A percentile compares a stretch with the other conserved stretches of the same genome.
These are phyloP conservation scores for Apiospora sp. DNA, from an alignment of 2,329 filamentous ascomycete genomes.

Conservation along the genomic window DNA sequence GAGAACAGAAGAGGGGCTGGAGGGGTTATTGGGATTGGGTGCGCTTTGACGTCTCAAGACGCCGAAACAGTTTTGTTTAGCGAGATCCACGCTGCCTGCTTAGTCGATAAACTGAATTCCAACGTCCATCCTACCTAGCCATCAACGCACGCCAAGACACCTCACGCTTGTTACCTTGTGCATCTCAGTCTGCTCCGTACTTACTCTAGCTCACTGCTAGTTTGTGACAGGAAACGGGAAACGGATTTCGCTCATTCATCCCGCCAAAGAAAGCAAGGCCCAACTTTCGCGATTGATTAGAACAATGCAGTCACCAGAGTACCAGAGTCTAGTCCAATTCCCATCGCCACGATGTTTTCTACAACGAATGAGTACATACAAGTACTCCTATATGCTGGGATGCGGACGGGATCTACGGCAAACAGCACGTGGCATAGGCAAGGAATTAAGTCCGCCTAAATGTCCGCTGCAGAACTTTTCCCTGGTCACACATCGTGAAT, in stretches of 20 bases:
- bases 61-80: not conserved
- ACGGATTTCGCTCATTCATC: not conserved
- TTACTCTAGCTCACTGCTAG: too few species aligned
- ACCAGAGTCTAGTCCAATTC: too few species aligned
- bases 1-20: not conserved
- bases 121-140: too few species aligned
- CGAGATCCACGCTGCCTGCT: not conserved
- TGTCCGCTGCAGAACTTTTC: not conserved
- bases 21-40: too few species aligned
- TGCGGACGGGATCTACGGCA: not conserved
- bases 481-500: not conserved
- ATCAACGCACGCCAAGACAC: too few species aligned
- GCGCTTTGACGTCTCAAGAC: not conserved
- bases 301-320: too few species aligned
- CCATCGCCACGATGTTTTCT: not conserved
- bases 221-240: not conserved
- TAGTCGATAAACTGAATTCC: not conserved
- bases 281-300: too few species aligned
- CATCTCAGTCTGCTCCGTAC: not conserved
- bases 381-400: not conserved
- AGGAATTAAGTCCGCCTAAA: too few species aligned
- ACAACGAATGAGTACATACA: not conserved
- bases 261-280: not conserved
- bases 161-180: not conserved
- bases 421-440: conserved; percentile 2